These are phyloP conservation scores for Cardamine resedifolia DNA, from an alignment of 345 rosid genomes.

Conservation along the genomic window DNA sequence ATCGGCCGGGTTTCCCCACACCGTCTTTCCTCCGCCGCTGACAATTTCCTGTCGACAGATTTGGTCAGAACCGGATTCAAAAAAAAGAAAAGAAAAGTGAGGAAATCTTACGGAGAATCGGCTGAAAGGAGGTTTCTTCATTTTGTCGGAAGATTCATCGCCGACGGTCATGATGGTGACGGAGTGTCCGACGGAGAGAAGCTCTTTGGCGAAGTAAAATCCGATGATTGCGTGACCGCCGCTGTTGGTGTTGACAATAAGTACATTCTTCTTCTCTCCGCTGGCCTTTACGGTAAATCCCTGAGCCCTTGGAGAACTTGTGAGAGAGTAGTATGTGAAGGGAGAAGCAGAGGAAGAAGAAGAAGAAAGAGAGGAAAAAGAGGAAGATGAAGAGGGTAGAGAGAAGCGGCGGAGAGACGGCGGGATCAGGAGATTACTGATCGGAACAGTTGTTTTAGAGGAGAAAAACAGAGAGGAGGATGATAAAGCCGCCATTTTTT, in stretches of 20 bases:
- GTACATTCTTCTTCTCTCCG: slow-evolving; percentile 82
- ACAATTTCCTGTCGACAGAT: slow-evolving; percentile 65
- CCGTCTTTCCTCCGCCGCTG: slow-evolving; percentile 78
- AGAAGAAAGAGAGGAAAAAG: slow-evolving; percentile 32
- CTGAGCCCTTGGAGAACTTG: slow-evolving; percentile 28
- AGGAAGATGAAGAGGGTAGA: slow-evolving; percentile 27
- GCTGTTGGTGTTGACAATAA: slow-evolving; percentile 25
- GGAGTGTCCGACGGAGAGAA: too few relatives aligned
- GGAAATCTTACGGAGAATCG: slow-evolving; percentile 63
- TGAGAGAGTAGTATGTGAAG: slow-evolving; percentile 26
- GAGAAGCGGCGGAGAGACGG: slow-evolving; percentile 38
- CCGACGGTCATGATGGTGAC: too few relatives aligned
- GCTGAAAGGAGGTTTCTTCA: slow-evolving; percentile 92
- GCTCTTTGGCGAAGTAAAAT: too few relatives aligned
- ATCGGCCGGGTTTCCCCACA: slow-evolving; percentile 87
- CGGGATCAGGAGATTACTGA: slow-evolving; percentile 8
- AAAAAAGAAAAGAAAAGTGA: background rate
- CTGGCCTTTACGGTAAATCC: slow-evolving; percentile 49
- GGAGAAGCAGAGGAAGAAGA: slow-evolving; percentile 42
- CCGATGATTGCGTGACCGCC: too few relatives aligned
- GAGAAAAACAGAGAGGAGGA: slow-evolving; percentile 39
- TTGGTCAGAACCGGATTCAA: background rate
- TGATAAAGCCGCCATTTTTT: slow-evolving; percentile 34
- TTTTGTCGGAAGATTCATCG: slow-evolving; percentile 60
- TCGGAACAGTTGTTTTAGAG: slow-evolving; percentile 29